phyloP scores from a whole-genome alignment of 345 rosid genomes.

The Odontarrhena argentea region DNA sequence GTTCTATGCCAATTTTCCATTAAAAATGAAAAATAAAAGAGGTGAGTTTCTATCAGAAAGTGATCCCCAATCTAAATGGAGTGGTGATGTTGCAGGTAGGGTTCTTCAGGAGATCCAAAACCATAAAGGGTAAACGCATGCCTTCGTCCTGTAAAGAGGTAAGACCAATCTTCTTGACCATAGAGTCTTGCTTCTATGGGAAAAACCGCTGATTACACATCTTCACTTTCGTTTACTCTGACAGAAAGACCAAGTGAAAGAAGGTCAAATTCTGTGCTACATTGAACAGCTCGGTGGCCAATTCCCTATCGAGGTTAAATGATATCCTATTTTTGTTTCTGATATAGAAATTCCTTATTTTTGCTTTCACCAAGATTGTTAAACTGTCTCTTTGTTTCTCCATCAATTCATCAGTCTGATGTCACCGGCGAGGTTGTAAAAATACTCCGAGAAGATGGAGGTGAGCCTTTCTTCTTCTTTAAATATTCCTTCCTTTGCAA shows the following conservation, averaged over 20 bases:
- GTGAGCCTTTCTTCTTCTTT: constrained; percentile 44
- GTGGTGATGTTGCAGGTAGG: constrained; percentile 66
- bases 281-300: constrained; percentile 87
- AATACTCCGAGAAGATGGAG: constrained; percentile 79
- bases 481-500: neutral
- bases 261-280: constrained; percentile 87
- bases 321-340: neutral
- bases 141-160: constrained; percentile 98
- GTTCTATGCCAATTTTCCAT: neutral
- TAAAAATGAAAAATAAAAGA: neutral
- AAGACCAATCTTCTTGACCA: constrained; percentile 21
- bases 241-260: constrained; percentile 87
- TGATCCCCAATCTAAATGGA: constrained; percentile 3
- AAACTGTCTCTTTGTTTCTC: constrained; percentile 14
- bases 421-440: constrained; percentile 76
- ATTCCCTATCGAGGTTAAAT: constrained; percentile 71
- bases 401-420: constrained; percentile 59
- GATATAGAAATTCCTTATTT: neutral
- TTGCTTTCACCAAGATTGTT: constrained; percentile 13
- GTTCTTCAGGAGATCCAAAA: constrained; percentile 73
- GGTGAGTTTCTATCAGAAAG: constrained; percentile 4
- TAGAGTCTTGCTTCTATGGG: constrained; percentile 2
- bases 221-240: constrained; percentile 28
- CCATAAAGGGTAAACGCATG: constrained; percentile 72
- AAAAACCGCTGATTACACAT: constrained; percentile 12